Percentiles rank a stretch among this genome's conserved stretches.
phyloP scores from a whole-genome alignment of 2,329 filamentous ascomycete genomes.

The Fusarium haematococcum region DNA sequence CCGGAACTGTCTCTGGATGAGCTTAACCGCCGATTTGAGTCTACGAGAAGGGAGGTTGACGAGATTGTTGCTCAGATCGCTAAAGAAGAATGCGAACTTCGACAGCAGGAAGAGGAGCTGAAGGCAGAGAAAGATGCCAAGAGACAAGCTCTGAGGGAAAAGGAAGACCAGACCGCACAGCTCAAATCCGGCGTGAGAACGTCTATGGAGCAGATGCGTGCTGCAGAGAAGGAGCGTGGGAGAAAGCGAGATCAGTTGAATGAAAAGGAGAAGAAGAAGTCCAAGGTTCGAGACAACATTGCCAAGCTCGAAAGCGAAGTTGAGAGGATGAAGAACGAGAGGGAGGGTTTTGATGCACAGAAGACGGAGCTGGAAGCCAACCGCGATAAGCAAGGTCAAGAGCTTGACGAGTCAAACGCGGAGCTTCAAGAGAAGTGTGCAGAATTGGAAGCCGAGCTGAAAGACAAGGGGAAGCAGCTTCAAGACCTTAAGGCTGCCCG shows the following conservation, averaged over 20 bases:
- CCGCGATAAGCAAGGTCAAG: conserved; percentile 63
- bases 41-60: conserved; percentile 84
- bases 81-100: conserved; percentile 79
- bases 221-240: conserved; percentile 80
- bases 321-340: conserved; percentile 68
- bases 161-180: conserved; percentile 89
- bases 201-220: conserved; percentile 84
- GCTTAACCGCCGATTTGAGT: conserved; percentile 84
- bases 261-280: conserved; percentile 75
- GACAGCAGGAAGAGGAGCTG: conserved; percentile 73
- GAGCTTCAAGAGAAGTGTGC: conserved; percentile 73
- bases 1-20: conserved; percentile 78
- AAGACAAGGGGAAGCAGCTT: conserved; percentile 73
- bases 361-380: conserved; percentile 63
- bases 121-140: conserved; percentile 84
- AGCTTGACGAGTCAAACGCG: conserved; percentile 66
- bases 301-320: conserved; percentile 75
- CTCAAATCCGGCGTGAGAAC: conserved; percentile 83
- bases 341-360: conserved; percentile 65
- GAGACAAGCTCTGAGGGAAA: conserved; percentile 82
- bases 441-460: conserved; percentile 78
- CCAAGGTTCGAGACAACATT: conserved; percentile 78
- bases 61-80: conserved; percentile 77
- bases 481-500: conserved; percentile 79
- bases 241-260: conserved; percentile 80